Conservation (phyloP, 2,329 filamentous ascomycete genomes). For the Epichloe bromicola region DNA sequence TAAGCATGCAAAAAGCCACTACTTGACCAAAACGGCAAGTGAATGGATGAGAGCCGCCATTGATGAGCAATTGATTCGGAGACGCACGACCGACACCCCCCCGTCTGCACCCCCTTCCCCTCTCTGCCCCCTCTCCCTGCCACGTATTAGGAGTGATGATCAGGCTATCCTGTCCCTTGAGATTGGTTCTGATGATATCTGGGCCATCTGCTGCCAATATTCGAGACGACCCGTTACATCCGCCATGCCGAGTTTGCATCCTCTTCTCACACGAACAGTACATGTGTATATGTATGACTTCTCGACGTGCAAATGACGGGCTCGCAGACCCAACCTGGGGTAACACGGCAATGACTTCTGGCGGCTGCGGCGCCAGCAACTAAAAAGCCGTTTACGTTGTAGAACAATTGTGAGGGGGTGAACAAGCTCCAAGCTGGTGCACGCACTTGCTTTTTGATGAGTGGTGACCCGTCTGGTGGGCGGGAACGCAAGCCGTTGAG, state of each 20-base stretch:
- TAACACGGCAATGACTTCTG: too few species aligned
- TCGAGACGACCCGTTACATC: background rate
- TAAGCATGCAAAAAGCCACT: background rate
- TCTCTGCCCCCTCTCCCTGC: too few species aligned
- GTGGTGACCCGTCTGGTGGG: too few species aligned
- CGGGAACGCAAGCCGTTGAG: too few species aligned
- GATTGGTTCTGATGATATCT: too few species aligned
- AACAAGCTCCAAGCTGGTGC: too few species aligned
- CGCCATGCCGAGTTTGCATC: background rate
- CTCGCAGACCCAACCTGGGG: background rate
- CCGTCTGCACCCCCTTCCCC: too few species aligned
- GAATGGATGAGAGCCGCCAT: background rate
- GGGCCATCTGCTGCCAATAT: background rate
- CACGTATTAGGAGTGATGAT: too few species aligned
- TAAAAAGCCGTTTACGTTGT: background rate
- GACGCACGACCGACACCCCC: too few species aligned
- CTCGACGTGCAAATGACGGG: background rate
- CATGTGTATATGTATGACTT: background rate
- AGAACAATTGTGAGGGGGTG: background rate
- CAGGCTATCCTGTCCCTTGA: too few species aligned
- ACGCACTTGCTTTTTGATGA: background rate
- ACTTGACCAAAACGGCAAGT: background rate
- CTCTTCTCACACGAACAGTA: background rate
- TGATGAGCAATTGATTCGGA: too few species aligned
- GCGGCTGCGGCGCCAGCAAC: background rate